A percentile compares a stretch with the other conserved stretches of the same genome.
Evolutionary conservation across 257 asterid species (phyloP).

Genomic region (Vinca minor): DNA sequence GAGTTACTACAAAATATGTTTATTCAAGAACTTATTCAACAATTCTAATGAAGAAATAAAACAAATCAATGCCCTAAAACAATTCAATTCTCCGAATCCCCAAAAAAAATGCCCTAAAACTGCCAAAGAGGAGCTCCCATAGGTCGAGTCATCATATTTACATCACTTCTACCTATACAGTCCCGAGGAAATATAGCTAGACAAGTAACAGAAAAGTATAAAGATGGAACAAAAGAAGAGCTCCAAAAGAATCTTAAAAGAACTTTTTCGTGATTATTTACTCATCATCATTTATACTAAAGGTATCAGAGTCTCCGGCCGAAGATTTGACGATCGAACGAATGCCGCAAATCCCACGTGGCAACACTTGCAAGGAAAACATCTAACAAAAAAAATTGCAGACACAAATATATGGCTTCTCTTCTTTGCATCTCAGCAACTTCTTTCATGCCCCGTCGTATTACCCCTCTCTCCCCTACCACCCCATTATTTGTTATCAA

Average conservation of each 20-base stretch:
- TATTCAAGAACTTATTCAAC: conserved; percentile 9
- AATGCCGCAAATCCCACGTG: conserved; percentile 13
- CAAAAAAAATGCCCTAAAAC: conserved; percentile 19
- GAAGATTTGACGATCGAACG: conserved; percentile 29
- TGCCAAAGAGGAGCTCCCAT: conserved; percentile 19
- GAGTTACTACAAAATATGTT: too few species aligned
- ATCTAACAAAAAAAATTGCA: conserved; percentile 28
- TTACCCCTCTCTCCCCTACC: conserved; percentile 5
- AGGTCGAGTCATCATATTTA: conserved; percentile 33
- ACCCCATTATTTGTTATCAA: conserved; percentile 10
- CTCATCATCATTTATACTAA: conserved; percentile 46
- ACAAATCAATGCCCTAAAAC: conserved; percentile 10
- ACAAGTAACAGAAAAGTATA: not conserved
- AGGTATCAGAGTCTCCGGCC: conserved; percentile 29
- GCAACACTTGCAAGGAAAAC: conserved; percentile 11
- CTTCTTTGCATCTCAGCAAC: conserved; percentile 24
- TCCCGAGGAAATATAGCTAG: conserved; percentile 12
- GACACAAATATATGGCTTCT: conserved; percentile 18
- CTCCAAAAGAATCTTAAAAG: conserved; percentile 43
- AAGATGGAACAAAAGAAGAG: conserved; percentile 14
- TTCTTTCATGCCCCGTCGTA: conserved; percentile 5
- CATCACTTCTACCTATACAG: conserved; percentile 27
- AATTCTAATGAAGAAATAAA: not conserved
- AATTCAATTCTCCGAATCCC: too few species aligned
- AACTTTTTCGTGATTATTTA: conserved; percentile 50